A percentile compares a stretch with the other conserved stretches of the same genome.
Conservation (phyloP, 2,329 filamentous ascomycete species). For the Fusarium robinianum region DNA sequence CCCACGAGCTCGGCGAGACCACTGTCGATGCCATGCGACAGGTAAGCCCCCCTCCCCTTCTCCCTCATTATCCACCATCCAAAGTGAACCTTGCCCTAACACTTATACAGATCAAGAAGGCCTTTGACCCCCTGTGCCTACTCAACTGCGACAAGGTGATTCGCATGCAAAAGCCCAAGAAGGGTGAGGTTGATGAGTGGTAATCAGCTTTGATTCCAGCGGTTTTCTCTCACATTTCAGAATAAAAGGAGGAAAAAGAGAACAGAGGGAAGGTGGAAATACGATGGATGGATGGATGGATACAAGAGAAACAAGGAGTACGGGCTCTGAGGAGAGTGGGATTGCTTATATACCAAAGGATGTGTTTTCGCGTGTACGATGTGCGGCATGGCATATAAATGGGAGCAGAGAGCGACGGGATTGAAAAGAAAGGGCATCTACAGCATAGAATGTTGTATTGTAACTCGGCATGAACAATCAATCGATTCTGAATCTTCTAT, state of each 20-base stretch:
- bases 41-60: constrained; percentile 49
- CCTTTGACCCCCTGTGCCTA: constrained; percentile 75
- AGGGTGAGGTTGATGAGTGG: constrained; percentile 52
- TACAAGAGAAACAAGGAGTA: neutral
- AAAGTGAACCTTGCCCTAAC: constrained; percentile 2
- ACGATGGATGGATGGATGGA: too few relatives aligned
- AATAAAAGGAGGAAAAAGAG: neutral
- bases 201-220: too few relatives aligned
- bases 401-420: constrained; percentile 8
- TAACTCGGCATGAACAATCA: too few relatives aligned
- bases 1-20: constrained; percentile 73
- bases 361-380: constrained; percentile 25
- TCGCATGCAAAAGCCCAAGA: constrained; percentile 57
- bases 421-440: neutral
- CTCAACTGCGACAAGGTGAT: constrained; percentile 73
- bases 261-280: neutral
- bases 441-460: too few relatives aligned
- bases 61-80: neutral
- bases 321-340: neutral
- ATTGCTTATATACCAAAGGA: constrained; percentile 20
- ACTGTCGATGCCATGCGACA: constrained; percentile 85
- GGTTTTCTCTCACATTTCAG: too few relatives aligned
- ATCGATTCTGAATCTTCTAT: too few relatives aligned
- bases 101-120: constrained; percentile 69
- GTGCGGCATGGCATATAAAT: constrained; percentile 12